Evolutionary conservation across 768 basidiomycete species (phyloP).

Genomic region (Tylopilus vinaceipallidus): DNA sequence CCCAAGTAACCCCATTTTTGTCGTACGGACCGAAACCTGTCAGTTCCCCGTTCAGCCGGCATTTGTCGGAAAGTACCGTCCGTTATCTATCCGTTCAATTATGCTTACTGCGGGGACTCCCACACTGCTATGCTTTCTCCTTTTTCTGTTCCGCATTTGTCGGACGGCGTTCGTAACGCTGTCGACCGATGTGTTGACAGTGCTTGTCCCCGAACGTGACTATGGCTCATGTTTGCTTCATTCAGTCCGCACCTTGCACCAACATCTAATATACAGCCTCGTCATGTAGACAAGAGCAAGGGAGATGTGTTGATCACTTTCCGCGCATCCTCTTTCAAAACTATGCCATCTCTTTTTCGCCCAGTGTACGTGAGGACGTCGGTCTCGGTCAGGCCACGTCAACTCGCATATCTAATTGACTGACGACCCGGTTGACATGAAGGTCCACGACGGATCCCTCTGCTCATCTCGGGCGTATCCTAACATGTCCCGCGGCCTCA

Average conservation of each 20-base stretch:
- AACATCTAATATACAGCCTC: neutral
- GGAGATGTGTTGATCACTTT: neutral
- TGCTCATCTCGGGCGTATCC: too few species aligned
- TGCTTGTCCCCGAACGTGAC: neutral
- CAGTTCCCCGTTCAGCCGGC: neutral
- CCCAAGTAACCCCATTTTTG: neutral
- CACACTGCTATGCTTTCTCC: neutral
- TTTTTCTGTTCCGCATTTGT: neutral
- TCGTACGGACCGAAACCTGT: neutral
- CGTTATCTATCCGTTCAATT: neutral
- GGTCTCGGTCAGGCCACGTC: too few species aligned
- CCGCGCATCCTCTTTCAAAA: too few species aligned
- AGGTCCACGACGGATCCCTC: too few species aligned
- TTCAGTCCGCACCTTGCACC: neutral
- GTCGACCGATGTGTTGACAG: neutral
- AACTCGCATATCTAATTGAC: too few species aligned
- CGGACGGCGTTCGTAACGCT: neutral
- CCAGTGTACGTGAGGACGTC: too few species aligned
- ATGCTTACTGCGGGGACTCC: neutral
- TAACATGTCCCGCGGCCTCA: too few species aligned
- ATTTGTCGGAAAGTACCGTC: neutral
- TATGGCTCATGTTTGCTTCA: neutral
- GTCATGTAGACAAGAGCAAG: neutral
- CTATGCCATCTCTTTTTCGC: too few species aligned
- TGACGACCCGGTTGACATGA: too few species aligned